Evolutionary conservation across 2,329 filamentous ascomycete species (phyloP), one percentile per base, ranked within the genome.

Genomic region (Sporothrix schenckii): DNA sequence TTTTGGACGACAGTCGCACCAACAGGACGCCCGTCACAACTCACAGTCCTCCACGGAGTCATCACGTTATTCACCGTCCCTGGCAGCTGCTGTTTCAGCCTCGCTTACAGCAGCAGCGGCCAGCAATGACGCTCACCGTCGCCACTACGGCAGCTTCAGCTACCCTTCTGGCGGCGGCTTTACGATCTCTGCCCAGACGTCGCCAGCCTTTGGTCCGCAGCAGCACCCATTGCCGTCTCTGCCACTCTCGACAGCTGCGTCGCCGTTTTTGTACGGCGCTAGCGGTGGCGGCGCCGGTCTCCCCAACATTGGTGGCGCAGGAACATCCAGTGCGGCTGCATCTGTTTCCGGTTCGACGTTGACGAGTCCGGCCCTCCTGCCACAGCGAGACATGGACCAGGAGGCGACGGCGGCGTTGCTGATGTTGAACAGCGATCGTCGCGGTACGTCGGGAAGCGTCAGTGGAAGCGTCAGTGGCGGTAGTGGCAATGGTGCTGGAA

Each of bases 331-430:
- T 63, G 69, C 66, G 2, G 68, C 49, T 13, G 73, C 77, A 52
- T 82, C 84, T 19, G 79, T 79, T 2, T 80, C 81, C 66, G 84
- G 80, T 2, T 90, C 85, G 65, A 81, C 85, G 0, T 77, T 88
- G 71, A 88, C 89, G 6, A 89, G 87, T 72, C 88, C 87, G 1
- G 84, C 84, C 9, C 78, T 89, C 58, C 77, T 80, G 24, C 86
- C 88, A 0, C 85, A 87, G 76, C 81, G 82, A 49, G 87, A 89
- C 66, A 76, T 87, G 4, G 88, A 91, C 73, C 90, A 93, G 72
- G 92, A 95, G 78, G 94, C 93, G 0, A 95, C 93, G 9, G 90
- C 92, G 14, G 94, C 93, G 3, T 79, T 97, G 75, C 80, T 97
- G 78, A 97, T 97, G 93, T 82, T 97, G 71, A 96, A 94, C 74